A percentile compares a stretch with the other conserved stretches of the same genome.
Evolutionary conservation across 345 rosid genomes (phyloP).

Genomic region (Hibiscus tridactylites): DNA sequence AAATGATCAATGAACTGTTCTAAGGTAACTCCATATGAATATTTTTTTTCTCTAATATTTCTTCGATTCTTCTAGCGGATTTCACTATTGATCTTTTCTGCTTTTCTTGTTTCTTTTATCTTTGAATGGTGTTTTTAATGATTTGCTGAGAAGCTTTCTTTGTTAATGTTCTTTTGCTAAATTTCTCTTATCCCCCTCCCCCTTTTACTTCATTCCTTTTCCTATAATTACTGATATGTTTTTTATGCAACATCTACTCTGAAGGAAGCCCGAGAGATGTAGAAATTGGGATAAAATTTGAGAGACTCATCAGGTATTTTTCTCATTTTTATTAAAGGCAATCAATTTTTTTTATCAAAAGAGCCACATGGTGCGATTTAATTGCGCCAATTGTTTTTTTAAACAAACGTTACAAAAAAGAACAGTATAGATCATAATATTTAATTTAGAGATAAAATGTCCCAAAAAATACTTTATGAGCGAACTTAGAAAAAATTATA

Average conservation of each 20-base stretch:
- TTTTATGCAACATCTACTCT: background rate
- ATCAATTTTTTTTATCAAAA: too few relatives aligned
- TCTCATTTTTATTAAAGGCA: too few relatives aligned
- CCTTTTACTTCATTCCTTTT: background rate
- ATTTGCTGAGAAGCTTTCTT: background rate
- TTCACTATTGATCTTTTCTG: background rate
- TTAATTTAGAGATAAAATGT: too few relatives aligned
- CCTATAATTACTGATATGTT: background rate
- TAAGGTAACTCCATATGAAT: background rate
- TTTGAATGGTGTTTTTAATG: background rate
- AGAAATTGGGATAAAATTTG: slow-evolving; percentile 39
- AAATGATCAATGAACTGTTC: too few relatives aligned
- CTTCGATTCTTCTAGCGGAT: background rate
- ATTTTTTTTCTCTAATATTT: background rate
- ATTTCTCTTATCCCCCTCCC: background rate
- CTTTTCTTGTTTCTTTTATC: background rate
- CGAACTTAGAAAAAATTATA: too few relatives aligned
- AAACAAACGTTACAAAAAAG: too few relatives aligned
- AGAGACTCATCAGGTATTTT: too few relatives aligned
- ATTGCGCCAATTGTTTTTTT: too few relatives aligned
- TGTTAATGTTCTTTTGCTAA: background rate
- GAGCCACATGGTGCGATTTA: too few relatives aligned
- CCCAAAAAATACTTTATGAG: too few relatives aligned
- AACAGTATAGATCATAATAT: too few relatives aligned
- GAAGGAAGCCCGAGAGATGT: slow-evolving; percentile 37